Conservation (phyloP, 1,284 basidiomycete genomes). For the Xerocomus nothofagi region DNA sequence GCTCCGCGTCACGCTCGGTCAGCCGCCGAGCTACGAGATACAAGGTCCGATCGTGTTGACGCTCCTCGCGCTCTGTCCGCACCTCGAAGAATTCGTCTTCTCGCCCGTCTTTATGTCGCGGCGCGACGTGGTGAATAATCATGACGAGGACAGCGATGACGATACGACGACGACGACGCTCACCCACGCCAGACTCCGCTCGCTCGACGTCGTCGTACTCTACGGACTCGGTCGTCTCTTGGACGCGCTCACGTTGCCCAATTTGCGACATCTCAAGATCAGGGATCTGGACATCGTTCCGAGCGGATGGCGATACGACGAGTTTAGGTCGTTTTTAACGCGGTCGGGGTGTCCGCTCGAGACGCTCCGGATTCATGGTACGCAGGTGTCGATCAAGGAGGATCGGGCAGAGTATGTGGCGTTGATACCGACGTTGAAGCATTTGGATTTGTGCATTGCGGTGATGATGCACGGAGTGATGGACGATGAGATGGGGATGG, state of each 20-base stretch:
- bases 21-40: neutral
- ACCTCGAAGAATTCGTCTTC: constrained; percentile 16
- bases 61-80: constrained; percentile 20
- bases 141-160: too few species aligned
- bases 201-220: constrained; percentile 17
- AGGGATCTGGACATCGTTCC: constrained; percentile 20
- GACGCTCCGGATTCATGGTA: constrained; percentile 17
- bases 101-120: constrained; percentile 13
- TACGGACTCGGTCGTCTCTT: constrained; percentile 13
- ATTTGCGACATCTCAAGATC: constrained; percentile 8
- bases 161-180: neutral
- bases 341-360: constrained; percentile 23
- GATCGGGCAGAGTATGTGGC: constrained; percentile 12
- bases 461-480: constrained; percentile 10
- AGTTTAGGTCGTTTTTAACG: constrained; percentile 15
- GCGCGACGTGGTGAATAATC: neutral
- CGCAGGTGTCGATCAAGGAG: constrained; percentile 15
- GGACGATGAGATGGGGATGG: too few species aligned
- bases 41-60: constrained; percentile 4
- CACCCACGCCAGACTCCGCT: constrained; percentile 9
- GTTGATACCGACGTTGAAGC: constrained; percentile 23
- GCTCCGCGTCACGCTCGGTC: constrained; percentile 8
- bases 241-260: constrained; percentile 14
- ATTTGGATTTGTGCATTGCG: constrained; percentile 18
- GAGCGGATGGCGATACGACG: constrained; percentile 13